These are phyloP conservation scores for Saccharomycopsis oosterbeekiorum DNA, from an alignment of 805 yeast genomes.

Conservation along the genomic window DNA sequence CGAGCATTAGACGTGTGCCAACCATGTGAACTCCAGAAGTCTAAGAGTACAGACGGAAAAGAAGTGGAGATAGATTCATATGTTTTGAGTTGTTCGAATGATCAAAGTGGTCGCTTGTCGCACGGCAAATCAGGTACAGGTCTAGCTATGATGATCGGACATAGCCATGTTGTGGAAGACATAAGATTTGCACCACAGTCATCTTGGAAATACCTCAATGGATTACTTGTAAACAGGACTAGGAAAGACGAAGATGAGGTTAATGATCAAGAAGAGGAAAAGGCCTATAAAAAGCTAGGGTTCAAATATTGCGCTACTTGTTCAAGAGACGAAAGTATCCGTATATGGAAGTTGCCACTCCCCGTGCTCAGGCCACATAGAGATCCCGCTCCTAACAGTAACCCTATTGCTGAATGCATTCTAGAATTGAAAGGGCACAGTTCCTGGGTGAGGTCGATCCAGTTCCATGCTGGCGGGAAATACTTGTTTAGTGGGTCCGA, in stretches of 20 bases:
- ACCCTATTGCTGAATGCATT: constrained; percentile 52
- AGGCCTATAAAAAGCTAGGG: constrained; percentile 33
- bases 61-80: constrained; percentile 37
- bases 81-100: constrained; percentile 67
- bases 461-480: constrained; percentile 67
- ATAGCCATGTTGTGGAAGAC: constrained; percentile 74
- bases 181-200: constrained; percentile 53
- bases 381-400: constrained; percentile 46
- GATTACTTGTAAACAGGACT: constrained; percentile 26
- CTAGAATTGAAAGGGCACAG: constrained; percentile 62
- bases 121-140: constrained; percentile 61
- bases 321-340: constrained; percentile 67
- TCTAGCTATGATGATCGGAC: constrained; percentile 59
- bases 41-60: background rate
- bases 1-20: constrained; percentile 44
- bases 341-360: constrained; percentile 69
- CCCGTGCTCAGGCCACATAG: constrained; percentile 49
- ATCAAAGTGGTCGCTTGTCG: constrained; percentile 60
- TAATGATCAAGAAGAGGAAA: constrained; percentile 23
- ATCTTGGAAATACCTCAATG: constrained; percentile 40
- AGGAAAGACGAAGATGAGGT: constrained; percentile 24
- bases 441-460: constrained; percentile 73
- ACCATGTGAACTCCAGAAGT: background rate
- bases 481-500: constrained; percentile 66
- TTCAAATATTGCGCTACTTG: constrained; percentile 69